A percentile compares a stretch with the other conserved stretches of the same genome.
phyloP scores from a whole-genome alignment of 1,284 basidiomycete genomes.

The Wolfiporia cocos region DNA sequence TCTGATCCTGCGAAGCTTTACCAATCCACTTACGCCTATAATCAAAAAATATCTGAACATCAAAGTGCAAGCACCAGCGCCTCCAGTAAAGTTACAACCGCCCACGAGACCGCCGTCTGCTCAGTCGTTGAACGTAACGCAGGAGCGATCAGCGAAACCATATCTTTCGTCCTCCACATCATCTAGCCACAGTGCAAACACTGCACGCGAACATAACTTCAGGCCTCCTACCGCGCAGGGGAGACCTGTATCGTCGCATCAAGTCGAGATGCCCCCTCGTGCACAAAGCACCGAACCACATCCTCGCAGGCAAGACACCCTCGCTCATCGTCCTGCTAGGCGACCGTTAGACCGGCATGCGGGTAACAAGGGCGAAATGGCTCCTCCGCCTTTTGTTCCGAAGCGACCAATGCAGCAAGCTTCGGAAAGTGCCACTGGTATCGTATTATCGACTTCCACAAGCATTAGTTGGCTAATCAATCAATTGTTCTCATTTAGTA shows the following conservation, averaged over 20 bases:
- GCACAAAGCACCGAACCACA: too few species aligned
- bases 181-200: neutral
- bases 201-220: neutral
- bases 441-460: neutral
- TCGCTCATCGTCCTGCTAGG: neutral
- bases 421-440: neutral
- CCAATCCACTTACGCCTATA: constrained; percentile 67
- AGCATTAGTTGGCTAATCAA: neutral
- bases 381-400: constrained; percentile 4
- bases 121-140: constrained; percentile 17
- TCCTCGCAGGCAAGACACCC: neutral
- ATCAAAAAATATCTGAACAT: constrained; percentile 76
- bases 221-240: neutral
- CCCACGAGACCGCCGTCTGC: constrained; percentile 25
- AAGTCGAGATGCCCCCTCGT: too few species aligned
- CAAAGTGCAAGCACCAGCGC: constrained; percentile 22
- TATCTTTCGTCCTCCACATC: constrained; percentile 8
- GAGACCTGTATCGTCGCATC: constrained; percentile 11
- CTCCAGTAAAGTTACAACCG: constrained; percentile 17
- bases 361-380: constrained; percentile 1
- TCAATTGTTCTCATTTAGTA: neutral
- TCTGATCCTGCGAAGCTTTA: constrained; percentile 70
- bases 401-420: neutral
- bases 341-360: neutral
- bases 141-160: neutral